Evolutionary conservation across 352 stramenopile species (phyloP), one percentile per base, ranked within the genome.

Genomic region (Phytophthora citricola): DNA sequence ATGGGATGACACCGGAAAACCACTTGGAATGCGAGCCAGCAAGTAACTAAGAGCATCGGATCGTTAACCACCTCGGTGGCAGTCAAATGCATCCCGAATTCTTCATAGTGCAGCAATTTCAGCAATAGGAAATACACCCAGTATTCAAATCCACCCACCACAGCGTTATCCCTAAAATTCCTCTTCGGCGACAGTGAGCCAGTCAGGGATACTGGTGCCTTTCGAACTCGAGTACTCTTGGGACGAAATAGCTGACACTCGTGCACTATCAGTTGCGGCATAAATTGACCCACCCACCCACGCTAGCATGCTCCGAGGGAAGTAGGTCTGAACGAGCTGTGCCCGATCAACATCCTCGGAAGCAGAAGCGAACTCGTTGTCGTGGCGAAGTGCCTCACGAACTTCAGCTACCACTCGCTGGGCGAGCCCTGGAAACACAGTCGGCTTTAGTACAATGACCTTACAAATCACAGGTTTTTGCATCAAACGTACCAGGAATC

Each of bases 251-350:
- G 75, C 73, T 11, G 66, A 63, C 0, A 71, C 39, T 5, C 73
- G 71, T 20, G 78, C 71, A n/a, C 43, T 73, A 38, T 91, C 78
- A 5, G 82, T 94, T 7, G 83, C 72, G 15, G 81, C 88, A 34
- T 89, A 94, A 65, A 96, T 74, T 15, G 86, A 94, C 0, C 75
- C 86, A 20, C 88, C 88, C 29, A 96, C 67, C 88, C 88, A 96
- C 3, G 76, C 63, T 24, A 94, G 66, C 64, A 96, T 67, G 54
- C 92, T 94, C 0, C 75, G 71, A 6, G 88, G 88, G 54, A 94
- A 96, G 29, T 79, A 76, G 2, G 78, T 73, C 20, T 61, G 57
- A 26, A 90, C 71, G 5, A 94, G 61, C 34, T 68, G 48, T 20
- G 75, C 67, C 17, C 54, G 63, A 22, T 84, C 64, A 20, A 83